phyloP scores from a whole-genome alignment of 345 rosid species.

The Bruguiera parviflora region DNA sequence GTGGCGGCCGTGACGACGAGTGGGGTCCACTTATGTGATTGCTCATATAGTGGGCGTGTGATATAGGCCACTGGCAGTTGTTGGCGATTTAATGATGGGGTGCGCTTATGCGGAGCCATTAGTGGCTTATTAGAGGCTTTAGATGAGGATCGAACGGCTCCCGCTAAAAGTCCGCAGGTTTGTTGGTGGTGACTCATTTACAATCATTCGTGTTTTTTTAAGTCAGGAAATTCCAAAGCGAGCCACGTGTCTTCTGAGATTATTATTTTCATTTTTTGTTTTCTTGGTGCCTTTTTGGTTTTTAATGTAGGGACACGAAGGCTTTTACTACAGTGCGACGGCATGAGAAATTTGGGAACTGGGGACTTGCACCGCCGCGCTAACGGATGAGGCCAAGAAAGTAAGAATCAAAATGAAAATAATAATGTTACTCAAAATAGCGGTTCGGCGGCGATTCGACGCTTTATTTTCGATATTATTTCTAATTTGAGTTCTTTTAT shows the following conservation, averaged over 20 bases:
- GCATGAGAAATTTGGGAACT: no score
- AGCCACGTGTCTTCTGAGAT: not conserved
- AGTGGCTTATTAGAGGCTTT: not conserved
- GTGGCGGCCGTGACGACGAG: not conserved
- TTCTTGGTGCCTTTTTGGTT: no score
- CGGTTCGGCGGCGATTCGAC: no score
- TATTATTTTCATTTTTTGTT: not conserved
- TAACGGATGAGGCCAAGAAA: no score
- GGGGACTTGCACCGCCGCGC: no score
- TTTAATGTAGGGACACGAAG: no score
- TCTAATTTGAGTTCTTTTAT: no score
- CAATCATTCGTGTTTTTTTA: not conserved
- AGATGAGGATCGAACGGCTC: slow-evolving; percentile 21
- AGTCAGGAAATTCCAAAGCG: not conserved
- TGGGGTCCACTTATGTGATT: not conserved
- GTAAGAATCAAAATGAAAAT: no score
- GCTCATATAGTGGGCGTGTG: slow-evolving; percentile 11
- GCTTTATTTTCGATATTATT: no score
- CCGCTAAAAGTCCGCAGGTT: not conserved
- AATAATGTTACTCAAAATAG: no score
- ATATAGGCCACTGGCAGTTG: not conserved
- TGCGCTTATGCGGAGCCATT: not conserved
- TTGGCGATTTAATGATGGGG: not conserved
- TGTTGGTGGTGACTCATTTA: slow-evolving; percentile 8
- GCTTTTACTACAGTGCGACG: no score